Base-by-base conservation (phyloP, 768 basidiomycete species). In the Mycena floridula region DNA sequence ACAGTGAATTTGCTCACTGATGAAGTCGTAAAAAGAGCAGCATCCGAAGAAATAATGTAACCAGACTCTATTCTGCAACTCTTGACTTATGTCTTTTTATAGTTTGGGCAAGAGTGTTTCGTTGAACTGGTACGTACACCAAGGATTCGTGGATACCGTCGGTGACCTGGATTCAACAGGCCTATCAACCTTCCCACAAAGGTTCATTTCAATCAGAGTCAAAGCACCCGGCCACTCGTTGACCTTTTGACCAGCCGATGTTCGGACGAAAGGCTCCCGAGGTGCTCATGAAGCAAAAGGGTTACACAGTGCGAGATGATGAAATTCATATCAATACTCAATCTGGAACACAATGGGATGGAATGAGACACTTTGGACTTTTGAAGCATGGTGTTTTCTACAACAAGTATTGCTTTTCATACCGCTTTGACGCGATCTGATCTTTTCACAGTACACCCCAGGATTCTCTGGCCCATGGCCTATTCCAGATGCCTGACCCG, bases 321-420 rank as follows among this genome's bases (percentile, higher is more conserved):
- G 75, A 74, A 43, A 73, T 80, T 36, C 70, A 82, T 54, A 78
- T 81, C 13, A 84, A 85, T 50, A 81, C 82, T 0, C 83, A 85
- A 62, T 81, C 81, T 0, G 80, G 82, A 7, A 71, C 79, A 4
- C 82, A 85, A 51, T 83, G 82, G 82, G 82, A 85, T 51, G 81
- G 82, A 7, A 44, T 83, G 55, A 68, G 73, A 47, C 81, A 84
- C 50, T 79, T 69, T 52, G 79, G 79, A 3, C 47, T 83, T 32
- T 39, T 59, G 0, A 69, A 74, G 13, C 72, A 82, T 49, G 66
- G 66, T 3, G 63, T 81, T 18, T 81, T 78, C 54, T 84, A 83
- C 58, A 77, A 82, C 61, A 79, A 81, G 80, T 80, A 50, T 35
- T 54, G 52, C 35, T 32, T 4, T 21, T 24, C 16, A 15, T 8